Conservation (phyloP, 164 flowering plant genomes). For the Dillenia turbinata region DNA sequence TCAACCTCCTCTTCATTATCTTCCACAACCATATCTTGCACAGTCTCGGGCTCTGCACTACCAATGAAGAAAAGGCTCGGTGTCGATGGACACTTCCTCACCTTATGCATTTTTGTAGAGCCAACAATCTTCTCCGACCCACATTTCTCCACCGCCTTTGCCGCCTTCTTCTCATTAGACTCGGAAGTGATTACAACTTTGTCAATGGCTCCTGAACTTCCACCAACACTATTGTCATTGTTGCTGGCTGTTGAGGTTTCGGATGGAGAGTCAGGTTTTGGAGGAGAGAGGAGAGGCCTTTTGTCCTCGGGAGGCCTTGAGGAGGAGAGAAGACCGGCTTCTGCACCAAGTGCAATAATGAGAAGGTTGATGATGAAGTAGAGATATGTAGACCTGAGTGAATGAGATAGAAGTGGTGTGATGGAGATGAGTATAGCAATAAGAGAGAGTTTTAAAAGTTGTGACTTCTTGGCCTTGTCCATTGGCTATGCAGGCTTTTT, state of each 20-base stretch:
- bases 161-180: slow-evolving; percentile 2
- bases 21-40: slow-evolving; percentile 8
- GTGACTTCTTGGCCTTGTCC: slow-evolving; percentile 40
- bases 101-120: slow-evolving; percentile 15
- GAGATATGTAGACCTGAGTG: slow-evolving; percentile 51
- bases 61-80: slow-evolving; percentile 67
- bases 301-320: slow-evolving; percentile 29
- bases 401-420: slow-evolving; percentile 55
- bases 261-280: slow-evolving; percentile 5
- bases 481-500: slow-evolving; percentile 9
- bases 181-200: not conserved
- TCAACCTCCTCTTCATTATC: slow-evolving; percentile 24
- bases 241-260: slow-evolving; percentile 4
- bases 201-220: not conserved
- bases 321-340: slow-evolving; percentile 59
- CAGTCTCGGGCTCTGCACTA: slow-evolving; percentile 24
- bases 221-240: not conserved
- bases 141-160: slow-evolving; percentile 24
- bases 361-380: slow-evolving; percentile 67
- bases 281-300: slow-evolving; percentile 5
- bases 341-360: slow-evolving; percentile 55
- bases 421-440: slow-evolving; percentile 45
- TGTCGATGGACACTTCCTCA: slow-evolving; percentile 55
- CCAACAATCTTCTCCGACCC: slow-evolving; percentile 25
- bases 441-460: slow-evolving; percentile 35